Evolutionary conservation across 768 basidiomycete genomes (phyloP).

Genomic region (Serendipita sp.): DNA sequence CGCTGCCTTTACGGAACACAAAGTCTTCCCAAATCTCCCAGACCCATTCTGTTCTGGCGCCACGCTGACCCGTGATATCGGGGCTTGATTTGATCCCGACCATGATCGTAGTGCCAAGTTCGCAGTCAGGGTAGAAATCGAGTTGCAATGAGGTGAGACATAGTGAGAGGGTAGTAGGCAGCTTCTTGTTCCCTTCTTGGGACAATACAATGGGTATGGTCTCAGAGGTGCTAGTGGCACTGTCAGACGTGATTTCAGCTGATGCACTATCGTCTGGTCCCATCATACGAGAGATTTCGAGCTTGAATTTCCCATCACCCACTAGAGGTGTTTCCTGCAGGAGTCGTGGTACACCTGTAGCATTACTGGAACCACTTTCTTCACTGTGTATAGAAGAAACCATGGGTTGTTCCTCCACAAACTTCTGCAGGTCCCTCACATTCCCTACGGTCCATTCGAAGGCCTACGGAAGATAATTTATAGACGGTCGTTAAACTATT

Average conservation of each 20-base stretch:
- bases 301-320: constrained; percentile 53
- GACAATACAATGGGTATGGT: constrained; percentile 8
- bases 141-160: constrained; percentile 50
- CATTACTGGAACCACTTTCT: constrained; percentile 17
- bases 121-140: constrained; percentile 41
- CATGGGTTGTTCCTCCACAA: constrained; percentile 30
- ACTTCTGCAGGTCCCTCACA: constrained; percentile 37
- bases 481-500: constrained; percentile 47
- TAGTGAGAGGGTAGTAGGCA: constrained; percentile 32
- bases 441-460: constrained; percentile 58
- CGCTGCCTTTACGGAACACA: constrained; percentile 50
- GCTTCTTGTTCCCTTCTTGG: background rate
- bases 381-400: constrained; percentile 18
- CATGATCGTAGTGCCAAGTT: constrained; percentile 46
- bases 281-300: constrained; percentile 38
- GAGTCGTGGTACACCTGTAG: constrained; percentile 36
- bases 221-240: background rate
- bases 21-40: constrained; percentile 64
- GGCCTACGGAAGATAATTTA: constrained; percentile 25
- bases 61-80: constrained; percentile 41
- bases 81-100: constrained; percentile 52
- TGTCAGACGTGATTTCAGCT: background rate
- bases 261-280: background rate
- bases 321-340: constrained; percentile 47
- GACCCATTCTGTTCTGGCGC: constrained; percentile 51